A percentile compares a stretch with the other conserved stretches of the same genome.
These are phyloP conservation scores for Cladosporium sp. DNA, from an alignment of 2,329 filamentous ascomycete genomes.

Conservation along the genomic window DNA sequence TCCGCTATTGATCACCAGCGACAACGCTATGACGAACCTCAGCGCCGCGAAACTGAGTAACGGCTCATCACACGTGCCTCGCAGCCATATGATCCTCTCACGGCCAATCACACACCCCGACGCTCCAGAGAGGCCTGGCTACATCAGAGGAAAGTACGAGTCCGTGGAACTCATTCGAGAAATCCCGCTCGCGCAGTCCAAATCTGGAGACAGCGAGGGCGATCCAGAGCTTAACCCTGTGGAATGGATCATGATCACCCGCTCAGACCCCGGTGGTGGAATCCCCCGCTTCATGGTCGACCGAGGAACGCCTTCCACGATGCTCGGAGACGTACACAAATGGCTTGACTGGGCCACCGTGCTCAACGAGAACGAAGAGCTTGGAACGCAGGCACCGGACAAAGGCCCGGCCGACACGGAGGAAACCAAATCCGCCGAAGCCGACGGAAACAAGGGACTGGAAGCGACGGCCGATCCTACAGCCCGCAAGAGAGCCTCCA, in stretches of 20 bases:
- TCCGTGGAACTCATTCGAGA: slow-evolving; percentile 88
- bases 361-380: slow-evolving; percentile 5
- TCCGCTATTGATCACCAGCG: slow-evolving; percentile 65
- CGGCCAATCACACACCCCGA: slow-evolving; percentile 75
- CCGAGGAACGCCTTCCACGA: slow-evolving; percentile 73
- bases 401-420: background rate
- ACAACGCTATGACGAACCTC: slow-evolving; percentile 44
- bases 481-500: background rate
- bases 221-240: slow-evolving; percentile 56
- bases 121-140: slow-evolving; percentile 62
- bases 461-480: background rate
- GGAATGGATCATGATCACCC: slow-evolving; percentile 90
- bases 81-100: slow-evolving; percentile 81
- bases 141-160: slow-evolving; percentile 80
- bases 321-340: slow-evolving; percentile 71
- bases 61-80: slow-evolving; percentile 39
- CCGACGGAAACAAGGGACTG: background rate
- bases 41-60: slow-evolving; percentile 29
- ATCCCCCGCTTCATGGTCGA: slow-evolving; percentile 91
- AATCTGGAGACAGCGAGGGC: slow-evolving; percentile 18
- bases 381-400: slow-evolving; percentile 1
- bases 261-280: slow-evolving; percentile 80
- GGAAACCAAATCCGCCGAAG: background rate
- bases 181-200: slow-evolving; percentile 52
- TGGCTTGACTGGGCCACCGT: slow-evolving; percentile 68